Conservation (phyloP, 768 basidiomycete species). For the Podaxis sp. region DNA sequence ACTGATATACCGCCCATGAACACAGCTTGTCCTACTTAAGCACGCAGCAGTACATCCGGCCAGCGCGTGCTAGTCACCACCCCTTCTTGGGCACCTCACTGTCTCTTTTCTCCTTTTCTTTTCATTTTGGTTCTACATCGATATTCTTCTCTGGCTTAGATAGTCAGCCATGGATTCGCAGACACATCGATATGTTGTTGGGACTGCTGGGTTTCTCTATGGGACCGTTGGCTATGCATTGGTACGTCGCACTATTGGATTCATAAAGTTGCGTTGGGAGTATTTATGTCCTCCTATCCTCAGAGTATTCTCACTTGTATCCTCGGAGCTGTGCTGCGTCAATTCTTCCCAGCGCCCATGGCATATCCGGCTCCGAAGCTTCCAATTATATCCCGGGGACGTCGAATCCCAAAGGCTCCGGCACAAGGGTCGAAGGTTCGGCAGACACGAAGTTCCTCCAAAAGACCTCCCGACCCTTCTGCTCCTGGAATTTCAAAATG, state of each 20-base stretch:
- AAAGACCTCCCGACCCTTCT: background rate
- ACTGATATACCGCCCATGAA: conserved; percentile 7
- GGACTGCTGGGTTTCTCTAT: conserved; percentile 10
- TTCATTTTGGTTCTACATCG: background rate
- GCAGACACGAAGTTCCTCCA: background rate
- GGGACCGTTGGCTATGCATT: conserved; percentile 10
- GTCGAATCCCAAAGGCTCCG: background rate
- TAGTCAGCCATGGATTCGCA: conserved; percentile 1
- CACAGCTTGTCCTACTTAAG: conserved; percentile 11
- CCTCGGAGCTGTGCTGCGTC: conserved; percentile 9
- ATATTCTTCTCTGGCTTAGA: background rate
- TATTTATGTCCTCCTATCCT: background rate
- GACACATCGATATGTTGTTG: background rate
- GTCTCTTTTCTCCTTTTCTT: background rate
- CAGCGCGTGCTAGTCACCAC: conserved; percentile 1
- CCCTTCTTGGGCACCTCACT: background rate
- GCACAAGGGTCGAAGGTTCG: background rate
- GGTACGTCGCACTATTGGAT: conserved; percentile 1
- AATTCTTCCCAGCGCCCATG: background rate
- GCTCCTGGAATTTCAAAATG: background rate
- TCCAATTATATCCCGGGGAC: background rate
- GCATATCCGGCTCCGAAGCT: background rate
- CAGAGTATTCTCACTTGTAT: conserved; percentile 13
- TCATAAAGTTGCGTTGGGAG: background rate
- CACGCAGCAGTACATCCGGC: conserved; percentile 4